Percentiles rank a stretch among this genome's conserved stretches.
phyloP scores from a whole-genome alignment of 2,329 filamentous ascomycete species.

The Neonectria hederae region DNA sequence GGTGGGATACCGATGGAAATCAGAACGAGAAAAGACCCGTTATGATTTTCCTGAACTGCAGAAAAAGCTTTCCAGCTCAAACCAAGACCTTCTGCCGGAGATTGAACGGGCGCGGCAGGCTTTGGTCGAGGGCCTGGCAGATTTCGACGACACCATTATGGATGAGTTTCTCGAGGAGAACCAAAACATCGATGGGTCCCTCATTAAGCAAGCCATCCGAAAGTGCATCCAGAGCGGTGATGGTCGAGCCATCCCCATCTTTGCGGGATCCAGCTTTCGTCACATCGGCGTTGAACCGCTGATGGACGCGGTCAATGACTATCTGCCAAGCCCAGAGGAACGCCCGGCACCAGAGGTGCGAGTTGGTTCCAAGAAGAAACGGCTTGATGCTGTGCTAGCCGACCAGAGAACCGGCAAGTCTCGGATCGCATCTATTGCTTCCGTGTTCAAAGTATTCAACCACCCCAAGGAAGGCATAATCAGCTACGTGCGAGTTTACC shows the following conservation, averaged over 20 bases:
- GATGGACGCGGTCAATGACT: slow-evolving; percentile 86
- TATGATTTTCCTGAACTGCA: slow-evolving; percentile 44
- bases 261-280: slow-evolving; percentile 90
- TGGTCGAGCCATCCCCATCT: slow-evolving; percentile 83
- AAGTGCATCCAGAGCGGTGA: slow-evolving; percentile 73
- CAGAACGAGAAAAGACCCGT: slow-evolving; percentile 51
- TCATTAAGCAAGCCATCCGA: slow-evolving; percentile 79
- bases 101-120: slow-evolving; percentile 78
- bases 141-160: slow-evolving; percentile 87
- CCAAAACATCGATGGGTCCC: slow-evolving; percentile 73
- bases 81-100: slow-evolving; percentile 69
- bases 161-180: slow-evolving; percentile 84
- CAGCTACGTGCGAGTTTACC: slow-evolving; percentile 92
- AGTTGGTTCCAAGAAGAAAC: slow-evolving; percentile 63
- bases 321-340: slow-evolving; percentile 84
- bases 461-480: slow-evolving; percentile 87
- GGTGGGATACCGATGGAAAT: slow-evolving; percentile 77
- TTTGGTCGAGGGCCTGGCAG: slow-evolving; percentile 84
- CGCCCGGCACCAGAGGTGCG: slow-evolving; percentile 82
- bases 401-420: slow-evolving; percentile 50
- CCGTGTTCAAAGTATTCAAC: slow-evolving; percentile 94
- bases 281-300: slow-evolving; percentile 95
- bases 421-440: slow-evolving; percentile 61
- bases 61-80: slow-evolving; percentile 53
- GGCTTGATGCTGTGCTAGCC: slow-evolving; percentile 51